Conservation (phyloP, 1,139 yeast genomes). For the Pichia sp. region DNA sequence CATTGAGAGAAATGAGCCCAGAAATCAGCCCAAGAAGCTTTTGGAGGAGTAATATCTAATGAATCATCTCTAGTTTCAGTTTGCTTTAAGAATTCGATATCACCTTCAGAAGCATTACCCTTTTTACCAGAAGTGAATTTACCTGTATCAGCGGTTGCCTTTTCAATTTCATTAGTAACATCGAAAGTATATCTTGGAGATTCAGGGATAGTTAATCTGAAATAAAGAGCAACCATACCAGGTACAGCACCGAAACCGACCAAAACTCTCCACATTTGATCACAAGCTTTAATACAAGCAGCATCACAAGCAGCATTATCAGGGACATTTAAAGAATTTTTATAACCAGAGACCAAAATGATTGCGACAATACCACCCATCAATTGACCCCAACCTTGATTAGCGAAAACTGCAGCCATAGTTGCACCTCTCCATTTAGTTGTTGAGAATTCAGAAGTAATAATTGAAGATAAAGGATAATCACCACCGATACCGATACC, state of each 20-base stretch:
- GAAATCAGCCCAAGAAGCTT: slow-evolving; percentile 57
- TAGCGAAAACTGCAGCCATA: slow-evolving; percentile 89
- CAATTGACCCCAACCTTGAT: slow-evolving; percentile 89
- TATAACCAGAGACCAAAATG: slow-evolving; percentile 65
- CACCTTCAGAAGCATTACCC: slow-evolving; percentile 37
- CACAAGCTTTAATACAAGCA: slow-evolving; percentile 64
- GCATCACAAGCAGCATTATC: slow-evolving; percentile 50
- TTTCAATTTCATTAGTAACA: slow-evolving; percentile 52
- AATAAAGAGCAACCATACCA: slow-evolving; percentile 73
- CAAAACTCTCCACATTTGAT: slow-evolving; percentile 89
- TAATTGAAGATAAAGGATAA: slow-evolving; percentile 92
- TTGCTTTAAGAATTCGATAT: slow-evolving; percentile 30
- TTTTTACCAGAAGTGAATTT: slow-evolving; percentile 40
- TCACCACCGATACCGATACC: slow-evolving; percentile 99
- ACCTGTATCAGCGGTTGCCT: slow-evolving; percentile 54
- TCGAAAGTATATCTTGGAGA: slow-evolving; percentile 86
- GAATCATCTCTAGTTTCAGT: slow-evolving; percentile 26
- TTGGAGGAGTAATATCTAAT: slow-evolving; percentile 40
- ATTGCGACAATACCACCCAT: slow-evolving; percentile 79
- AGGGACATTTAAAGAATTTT: slow-evolving; percentile 46
- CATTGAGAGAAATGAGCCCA: slow-evolving; percentile 71
- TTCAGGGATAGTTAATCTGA: slow-evolving; percentile 88
- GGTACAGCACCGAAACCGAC: slow-evolving; percentile 88
- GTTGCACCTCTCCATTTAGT: slow-evolving; percentile 96
- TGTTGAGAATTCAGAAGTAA: slow-evolving; percentile 81